Evolutionary conservation across 306 rosid species (phyloP).

Genomic region (Vicia villosa): DNA sequence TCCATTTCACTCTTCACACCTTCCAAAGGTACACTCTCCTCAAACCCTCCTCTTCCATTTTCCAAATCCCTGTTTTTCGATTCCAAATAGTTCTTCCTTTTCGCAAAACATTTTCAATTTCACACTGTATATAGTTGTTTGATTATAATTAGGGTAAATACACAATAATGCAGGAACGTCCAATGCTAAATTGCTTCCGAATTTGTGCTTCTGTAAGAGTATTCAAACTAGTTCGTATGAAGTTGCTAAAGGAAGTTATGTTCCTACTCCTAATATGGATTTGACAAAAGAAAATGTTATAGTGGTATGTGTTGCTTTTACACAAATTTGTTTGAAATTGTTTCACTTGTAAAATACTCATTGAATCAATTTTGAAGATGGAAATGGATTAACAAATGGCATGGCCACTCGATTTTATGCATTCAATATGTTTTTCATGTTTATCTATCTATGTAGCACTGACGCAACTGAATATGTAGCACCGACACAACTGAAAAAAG

Average conservation of each 20-base stretch:
- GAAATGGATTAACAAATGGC: background rate
- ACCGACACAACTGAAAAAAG: too few relatives aligned
- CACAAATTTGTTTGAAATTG: background rate
- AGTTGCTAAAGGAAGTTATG: slow-evolving; percentile 78
- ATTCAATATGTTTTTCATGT: background rate
- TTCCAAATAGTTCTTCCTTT: background rate
- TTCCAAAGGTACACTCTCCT: slow-evolving; percentile 49
- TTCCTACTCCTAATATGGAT: slow-evolving; percentile 52
- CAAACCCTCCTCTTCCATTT: background rate
- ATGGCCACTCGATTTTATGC: background rate
- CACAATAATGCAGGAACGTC: slow-evolving; percentile 33
- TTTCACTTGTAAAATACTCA: too few relatives aligned
- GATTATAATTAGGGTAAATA: background rate
- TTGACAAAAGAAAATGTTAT: slow-evolving; percentile 45
- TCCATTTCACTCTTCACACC: slow-evolving; percentile 35
- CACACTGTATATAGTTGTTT: background rate
- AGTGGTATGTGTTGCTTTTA: slow-evolving; percentile 43
- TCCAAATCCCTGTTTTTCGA: background rate
- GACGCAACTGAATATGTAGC: too few relatives aligned
- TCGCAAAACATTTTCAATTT: background rate
- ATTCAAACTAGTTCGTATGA: slow-evolving; percentile 74
- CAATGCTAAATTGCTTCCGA: slow-evolving; percentile 40
- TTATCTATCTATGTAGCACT: too few relatives aligned
- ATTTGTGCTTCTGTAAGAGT: slow-evolving; percentile 48
- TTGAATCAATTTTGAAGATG: background rate